These are phyloP conservation scores for Podospora bellae-mahoneyi DNA, from an alignment of 495 filamentous ascomycete species.

Conservation along the genomic window DNA sequence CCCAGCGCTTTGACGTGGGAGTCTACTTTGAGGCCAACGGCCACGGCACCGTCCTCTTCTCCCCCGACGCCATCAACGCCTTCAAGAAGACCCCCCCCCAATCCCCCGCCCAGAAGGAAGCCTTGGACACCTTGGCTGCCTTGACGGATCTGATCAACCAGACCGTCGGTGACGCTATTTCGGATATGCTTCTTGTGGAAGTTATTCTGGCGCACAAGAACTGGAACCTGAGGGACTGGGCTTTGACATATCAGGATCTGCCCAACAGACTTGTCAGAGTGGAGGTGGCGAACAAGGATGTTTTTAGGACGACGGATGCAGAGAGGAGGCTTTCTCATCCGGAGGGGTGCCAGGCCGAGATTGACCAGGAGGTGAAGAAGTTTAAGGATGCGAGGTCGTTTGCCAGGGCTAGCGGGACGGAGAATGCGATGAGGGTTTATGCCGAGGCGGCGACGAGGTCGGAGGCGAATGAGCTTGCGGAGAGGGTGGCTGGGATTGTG, in stretches of 20 bases:
- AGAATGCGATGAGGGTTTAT: conserved; percentile 94
- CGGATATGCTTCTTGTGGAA: conserved; percentile 94
- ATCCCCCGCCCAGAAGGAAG: conserved; percentile 83
- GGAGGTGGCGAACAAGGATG: conserved; percentile 78
- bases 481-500: conserved; percentile 73
- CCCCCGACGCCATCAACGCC: conserved; percentile 67
- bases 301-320: conserved; percentile 86
- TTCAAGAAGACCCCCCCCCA: conserved; percentile 77
- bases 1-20: conserved; percentile 84
- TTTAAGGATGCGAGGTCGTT: conserved; percentile 89
- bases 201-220: conserved; percentile 91
- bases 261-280: conserved; percentile 93
- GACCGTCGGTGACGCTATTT: conserved; percentile 92
- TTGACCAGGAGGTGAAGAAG: conserved; percentile 82
- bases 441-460: conserved; percentile 86
- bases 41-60: conserved; percentile 95
- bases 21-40: conserved; percentile 99
- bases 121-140: conserved; percentile 76
- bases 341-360: conserved; percentile 71
- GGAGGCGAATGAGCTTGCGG: conserved; percentile 82
- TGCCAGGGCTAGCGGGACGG: conserved; percentile 87
- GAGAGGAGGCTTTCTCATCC: conserved; percentile 84
- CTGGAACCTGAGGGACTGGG: conserved; percentile 89
- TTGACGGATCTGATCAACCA: conserved; percentile 92
- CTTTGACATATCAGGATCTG: conserved; percentile 88